Evolutionary conservation across 495 filamentous ascomycete genomes (phyloP).

Genomic region (Lichina pygmaea): DNA sequence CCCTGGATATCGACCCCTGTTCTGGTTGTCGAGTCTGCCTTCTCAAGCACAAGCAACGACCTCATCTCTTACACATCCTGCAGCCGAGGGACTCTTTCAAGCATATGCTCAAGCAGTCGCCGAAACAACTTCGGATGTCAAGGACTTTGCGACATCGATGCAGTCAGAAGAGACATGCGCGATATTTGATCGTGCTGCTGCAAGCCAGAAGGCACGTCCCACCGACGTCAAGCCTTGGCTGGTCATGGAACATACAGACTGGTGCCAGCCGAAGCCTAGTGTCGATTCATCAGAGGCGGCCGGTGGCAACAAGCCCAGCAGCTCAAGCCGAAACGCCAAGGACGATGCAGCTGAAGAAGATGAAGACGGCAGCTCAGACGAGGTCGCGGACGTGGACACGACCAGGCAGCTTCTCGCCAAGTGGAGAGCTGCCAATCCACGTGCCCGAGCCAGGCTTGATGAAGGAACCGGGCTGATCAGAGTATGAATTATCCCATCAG

Average conservation of each 20-base stretch:
- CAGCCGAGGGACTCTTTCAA: conserved; percentile 1
- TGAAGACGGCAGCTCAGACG: not conserved
- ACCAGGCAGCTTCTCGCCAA: no score
- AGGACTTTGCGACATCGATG: conserved; percentile 4
- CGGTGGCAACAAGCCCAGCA: no score
- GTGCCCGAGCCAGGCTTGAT: no score
- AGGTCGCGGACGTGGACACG: no score
- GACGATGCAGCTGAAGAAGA: not conserved
- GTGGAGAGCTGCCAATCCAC: no score
- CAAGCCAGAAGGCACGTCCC: conserved; percentile 4
- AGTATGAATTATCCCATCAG: no score
- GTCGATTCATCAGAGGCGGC: no score
- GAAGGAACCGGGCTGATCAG: no score
- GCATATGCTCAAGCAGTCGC: conserved; percentile 5
- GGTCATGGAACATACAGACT: conserved; percentile 9
- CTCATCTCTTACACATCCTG: not conserved
- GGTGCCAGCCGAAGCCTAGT: not conserved
- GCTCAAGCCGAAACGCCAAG: not conserved
- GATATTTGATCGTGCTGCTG: conserved; percentile 5
- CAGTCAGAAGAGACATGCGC: conserved; percentile 3
- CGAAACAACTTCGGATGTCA: conserved; percentile 5
- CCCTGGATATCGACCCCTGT: not conserved
- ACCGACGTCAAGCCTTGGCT: conserved; percentile 7
- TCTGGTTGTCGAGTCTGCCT: not conserved
- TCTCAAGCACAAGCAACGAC: not conserved